Evolutionary conservation across 352 stramenopile species (phyloP).

Genomic region (Pelagophyceae sp.): DNA sequence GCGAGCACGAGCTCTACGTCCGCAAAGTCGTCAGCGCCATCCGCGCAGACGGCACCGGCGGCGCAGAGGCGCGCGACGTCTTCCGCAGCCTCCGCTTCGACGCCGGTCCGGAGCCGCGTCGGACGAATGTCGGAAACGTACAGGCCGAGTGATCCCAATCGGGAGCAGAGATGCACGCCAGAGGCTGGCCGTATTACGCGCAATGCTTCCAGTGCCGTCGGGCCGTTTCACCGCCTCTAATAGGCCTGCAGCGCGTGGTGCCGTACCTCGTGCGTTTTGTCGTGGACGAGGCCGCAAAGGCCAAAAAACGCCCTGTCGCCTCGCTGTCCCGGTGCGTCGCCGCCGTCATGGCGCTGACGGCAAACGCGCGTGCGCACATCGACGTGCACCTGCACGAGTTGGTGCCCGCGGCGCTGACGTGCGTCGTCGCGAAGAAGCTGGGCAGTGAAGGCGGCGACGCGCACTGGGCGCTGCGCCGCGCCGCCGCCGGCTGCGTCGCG

Average conservation of each 20-base stretch:
- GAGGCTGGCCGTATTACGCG: too few relatives aligned
- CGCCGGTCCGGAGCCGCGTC: too few relatives aligned
- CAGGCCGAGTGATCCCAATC: too few relatives aligned
- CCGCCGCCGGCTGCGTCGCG: neutral
- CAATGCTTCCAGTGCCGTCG: too few relatives aligned
- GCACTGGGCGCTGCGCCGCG: neutral
- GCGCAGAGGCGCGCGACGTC: neutral
- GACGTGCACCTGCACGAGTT: slow-evolving; percentile 8
- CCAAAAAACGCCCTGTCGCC: neutral
- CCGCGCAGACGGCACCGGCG: neutral
- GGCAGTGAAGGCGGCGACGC: neutral
- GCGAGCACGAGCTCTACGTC: slow-evolving; percentile 15
- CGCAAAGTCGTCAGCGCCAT: neutral
- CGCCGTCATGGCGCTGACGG: neutral
- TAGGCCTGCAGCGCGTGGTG: neutral
- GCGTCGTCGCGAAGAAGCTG: slow-evolving; percentile 7
- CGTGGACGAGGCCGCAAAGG: neutral
- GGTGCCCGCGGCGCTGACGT: neutral
- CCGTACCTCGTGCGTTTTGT: neutral
- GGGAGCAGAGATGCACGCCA: too few relatives aligned
- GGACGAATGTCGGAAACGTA: too few relatives aligned
- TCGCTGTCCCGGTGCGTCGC: neutral
- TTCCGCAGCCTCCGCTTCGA: neutral
- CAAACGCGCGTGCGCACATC: neutral
- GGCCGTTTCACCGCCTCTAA: too few relatives aligned